These are phyloP conservation scores for Ceratorhiza oryzae-sativae DNA, from an alignment of 1,284 basidiomycete species.

Conservation along the genomic window DNA sequence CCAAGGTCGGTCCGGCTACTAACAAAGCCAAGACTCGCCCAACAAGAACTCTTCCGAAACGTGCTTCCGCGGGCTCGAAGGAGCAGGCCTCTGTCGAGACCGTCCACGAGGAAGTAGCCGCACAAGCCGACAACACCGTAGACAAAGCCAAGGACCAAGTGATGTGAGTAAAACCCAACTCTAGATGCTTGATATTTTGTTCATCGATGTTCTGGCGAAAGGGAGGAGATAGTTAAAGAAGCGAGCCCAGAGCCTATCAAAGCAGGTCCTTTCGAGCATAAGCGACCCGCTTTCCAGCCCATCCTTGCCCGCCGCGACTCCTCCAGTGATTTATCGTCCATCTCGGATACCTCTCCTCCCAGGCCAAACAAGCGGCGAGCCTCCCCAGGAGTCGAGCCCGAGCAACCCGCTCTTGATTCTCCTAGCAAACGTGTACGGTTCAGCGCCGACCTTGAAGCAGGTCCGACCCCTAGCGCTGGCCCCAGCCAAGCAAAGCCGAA, in stretches of 20 bases:
- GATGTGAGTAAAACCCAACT: background rate
- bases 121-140: background rate
- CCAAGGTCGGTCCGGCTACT: background rate
- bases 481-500: background rate
- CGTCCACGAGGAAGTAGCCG: background rate
- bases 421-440: conserved; percentile 36
- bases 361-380: conserved; percentile 19
- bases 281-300: background rate
- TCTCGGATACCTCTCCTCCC: conserved; percentile 1
- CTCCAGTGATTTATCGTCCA: background rate
- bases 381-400: background rate
- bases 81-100: background rate
- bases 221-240: background rate
- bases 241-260: background rate
- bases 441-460: conserved; percentile 28
- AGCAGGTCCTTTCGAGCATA: conserved; percentile 13
- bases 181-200: background rate
- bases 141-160: background rate
- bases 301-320: background rate
- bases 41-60: conserved; percentile 17
- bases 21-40: conserved; percentile 2
- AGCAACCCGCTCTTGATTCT: background rate
- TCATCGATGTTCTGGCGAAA: background rate
- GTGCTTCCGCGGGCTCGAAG: background rate
- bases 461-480: conserved; percentile 15